Base-by-base conservation (phyloP, 257 asterid species). In the Capsicum baccatum region DNA sequence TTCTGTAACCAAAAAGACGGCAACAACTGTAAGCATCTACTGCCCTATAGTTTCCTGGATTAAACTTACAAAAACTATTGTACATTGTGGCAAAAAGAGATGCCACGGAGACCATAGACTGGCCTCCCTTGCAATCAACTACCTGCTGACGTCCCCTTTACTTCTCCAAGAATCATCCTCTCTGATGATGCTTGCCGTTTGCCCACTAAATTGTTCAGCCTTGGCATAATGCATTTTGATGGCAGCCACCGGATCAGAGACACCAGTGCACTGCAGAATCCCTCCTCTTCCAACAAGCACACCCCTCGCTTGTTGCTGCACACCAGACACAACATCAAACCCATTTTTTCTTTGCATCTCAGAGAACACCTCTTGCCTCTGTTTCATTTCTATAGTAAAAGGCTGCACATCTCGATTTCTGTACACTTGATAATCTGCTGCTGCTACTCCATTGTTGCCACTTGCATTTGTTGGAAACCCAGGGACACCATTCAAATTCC, bases 211-310 rank as follows among this genome's bases (percentile, higher is more conserved):
- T 80, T 90, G 94, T 39, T 94, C 95, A 1, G 91, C 86, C 74
- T 92, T 92, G 0, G 96, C 93, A 87, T 90, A 94, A 81, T 95
- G 98, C 98, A 93, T 87, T 85, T 89, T 91, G 33, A 95, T 91
- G 84, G 97, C 98, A 19, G 98, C 90, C 35, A 93, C 97, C 0
- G 99, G 98, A 86, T 96, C 98, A 5, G 99, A 91, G 81, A 93
- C 91, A 19, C 92, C 90, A 12, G 91, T 81, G 80, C 95, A 90
- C 89, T 90, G 97, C 44, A 89, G 90, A 54, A 91, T 83, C 47
- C 89, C 94, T 73, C 92, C 91, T 82, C 93, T 88, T 35, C 94
- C 95, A 42, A 86, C 94, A 50, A 89, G 92, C 83, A 88, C 63
- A 60, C 92, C 97, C 69, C 93, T 83, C 11, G 89, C 68, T 59